These are phyloP conservation scores for Penicillium taxi DNA, from an alignment of 495 filamentous ascomycete genomes.

Conservation along the genomic window DNA sequence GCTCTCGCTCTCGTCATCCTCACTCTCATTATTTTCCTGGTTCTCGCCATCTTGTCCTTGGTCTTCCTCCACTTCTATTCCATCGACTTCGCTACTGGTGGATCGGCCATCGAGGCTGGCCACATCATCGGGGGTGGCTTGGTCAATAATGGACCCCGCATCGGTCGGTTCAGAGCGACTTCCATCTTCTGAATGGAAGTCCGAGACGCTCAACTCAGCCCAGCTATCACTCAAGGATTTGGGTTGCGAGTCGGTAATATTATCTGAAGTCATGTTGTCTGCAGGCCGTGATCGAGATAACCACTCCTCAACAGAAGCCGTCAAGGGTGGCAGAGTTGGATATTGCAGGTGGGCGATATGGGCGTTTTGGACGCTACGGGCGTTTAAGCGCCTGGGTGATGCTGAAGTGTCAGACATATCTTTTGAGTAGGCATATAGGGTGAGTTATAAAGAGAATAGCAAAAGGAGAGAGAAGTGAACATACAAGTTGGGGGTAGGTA, in stretches of 20 bases:
- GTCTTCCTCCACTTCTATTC: conserved; percentile 27
- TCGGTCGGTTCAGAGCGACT: conserved; percentile 41
- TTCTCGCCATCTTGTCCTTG: no score
- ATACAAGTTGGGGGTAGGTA: conserved; percentile 3
- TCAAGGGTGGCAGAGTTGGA: conserved; percentile 39
- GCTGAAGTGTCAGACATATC: conserved; percentile 39
- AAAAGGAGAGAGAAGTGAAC: not conserved
- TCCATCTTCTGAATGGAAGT: conserved; percentile 40
- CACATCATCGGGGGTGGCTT: conserved; percentile 39
- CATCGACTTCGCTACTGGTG: conserved; percentile 33
- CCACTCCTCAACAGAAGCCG: conserved; percentile 43
- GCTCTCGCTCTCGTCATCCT: conserved; percentile 11
- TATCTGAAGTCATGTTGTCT: conserved; percentile 36
- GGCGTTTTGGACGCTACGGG: conserved; percentile 18
- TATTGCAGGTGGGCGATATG: conserved; percentile 32
- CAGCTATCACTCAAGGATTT: conserved; percentile 41
- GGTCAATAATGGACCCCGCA: conserved; percentile 38
- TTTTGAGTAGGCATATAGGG: conserved; percentile 8
- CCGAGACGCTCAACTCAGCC: conserved; percentile 40
- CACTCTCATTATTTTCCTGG: not conserved
- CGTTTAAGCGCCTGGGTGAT: conserved; percentile 30
- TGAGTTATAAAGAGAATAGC: not conserved
- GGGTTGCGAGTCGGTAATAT: conserved; percentile 12
- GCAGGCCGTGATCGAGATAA: conserved; percentile 38
- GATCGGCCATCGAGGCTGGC: conserved; percentile 39